phyloP scores from a whole-genome alignment of 129 eudicot species.

The Flaveria linearis region DNA sequence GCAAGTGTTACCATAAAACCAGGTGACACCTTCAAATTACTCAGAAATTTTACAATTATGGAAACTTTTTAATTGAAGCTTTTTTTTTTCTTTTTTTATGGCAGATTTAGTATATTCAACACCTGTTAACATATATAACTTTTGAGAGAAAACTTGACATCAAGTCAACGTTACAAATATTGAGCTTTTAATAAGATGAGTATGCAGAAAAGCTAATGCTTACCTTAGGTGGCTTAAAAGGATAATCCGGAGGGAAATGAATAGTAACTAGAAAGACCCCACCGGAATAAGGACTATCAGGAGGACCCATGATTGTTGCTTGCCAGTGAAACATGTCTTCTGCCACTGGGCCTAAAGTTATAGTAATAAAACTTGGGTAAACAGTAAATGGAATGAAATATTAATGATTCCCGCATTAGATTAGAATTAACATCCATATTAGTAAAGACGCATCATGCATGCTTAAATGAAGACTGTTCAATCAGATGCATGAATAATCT shows the following conservation, averaged over 20 bases:
- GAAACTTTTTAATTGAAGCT: neutral
- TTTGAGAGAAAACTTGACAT: neutral
- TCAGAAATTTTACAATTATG: neutral
- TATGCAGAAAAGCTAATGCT: neutral
- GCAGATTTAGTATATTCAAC: neutral
- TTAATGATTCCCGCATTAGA: neutral
- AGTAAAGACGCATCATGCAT: neutral
- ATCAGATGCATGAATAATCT: neutral
- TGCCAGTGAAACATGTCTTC: constrained; percentile 91
- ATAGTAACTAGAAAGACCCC: constrained; percentile 73
- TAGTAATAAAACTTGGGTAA: constrained; percentile 13
- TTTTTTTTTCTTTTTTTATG: neutral
- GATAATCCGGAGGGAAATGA: constrained; percentile 80
- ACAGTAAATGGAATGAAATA: constrained; percentile 12
- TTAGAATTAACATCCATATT: neutral
- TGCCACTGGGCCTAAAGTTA: constrained; percentile 65
- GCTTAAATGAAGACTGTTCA: neutral
- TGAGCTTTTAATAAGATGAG: constrained; percentile 21
- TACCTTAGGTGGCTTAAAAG: constrained; percentile 83
- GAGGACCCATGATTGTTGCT: constrained; percentile 82
- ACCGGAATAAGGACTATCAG: constrained; percentile 75
- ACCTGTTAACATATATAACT: neutral
- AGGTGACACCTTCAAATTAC: constrained; percentile 5
- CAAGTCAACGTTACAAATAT: neutral
- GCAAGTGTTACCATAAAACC: constrained; percentile 10